Conservation (phyloP, 805 yeast species). For the Starmerella lactis-condensi region DNA sequence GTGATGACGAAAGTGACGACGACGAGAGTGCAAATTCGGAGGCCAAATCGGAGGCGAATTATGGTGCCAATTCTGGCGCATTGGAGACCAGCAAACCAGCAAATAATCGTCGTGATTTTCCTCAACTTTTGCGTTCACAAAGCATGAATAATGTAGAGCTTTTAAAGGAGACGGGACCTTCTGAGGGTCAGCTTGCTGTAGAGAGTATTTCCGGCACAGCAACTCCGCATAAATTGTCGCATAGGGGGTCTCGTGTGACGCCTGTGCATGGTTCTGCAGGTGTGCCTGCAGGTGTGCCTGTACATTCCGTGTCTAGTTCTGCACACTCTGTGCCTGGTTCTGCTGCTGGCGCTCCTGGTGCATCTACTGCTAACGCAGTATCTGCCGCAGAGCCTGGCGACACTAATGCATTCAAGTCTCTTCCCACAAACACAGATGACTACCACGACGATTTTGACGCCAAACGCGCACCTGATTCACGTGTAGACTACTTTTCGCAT, state of each 20-base stretch:
- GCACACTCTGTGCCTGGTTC: too few species aligned
- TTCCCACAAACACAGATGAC: too few species aligned
- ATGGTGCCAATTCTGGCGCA: too few species aligned
- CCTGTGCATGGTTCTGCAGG: too few species aligned
- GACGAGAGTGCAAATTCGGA: not conserved
- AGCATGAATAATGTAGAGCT: constrained; percentile 10
- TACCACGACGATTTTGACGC: constrained; percentile 21
- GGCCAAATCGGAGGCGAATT: too few species aligned
- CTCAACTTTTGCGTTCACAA: constrained; percentile 10
- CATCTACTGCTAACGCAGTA: not conserved
- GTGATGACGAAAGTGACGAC: not conserved
- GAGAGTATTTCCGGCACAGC: constrained; percentile 12
- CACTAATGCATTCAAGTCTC: not conserved
- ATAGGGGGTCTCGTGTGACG: too few species aligned
- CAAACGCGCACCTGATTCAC: constrained; percentile 62
- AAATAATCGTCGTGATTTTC: too few species aligned
- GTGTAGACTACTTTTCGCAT: constrained; percentile 88
- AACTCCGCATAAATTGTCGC: constrained; percentile 1
- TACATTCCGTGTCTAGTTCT: too few species aligned
- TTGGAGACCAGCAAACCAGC: too few species aligned
- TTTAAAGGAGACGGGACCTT: constrained; percentile 2
- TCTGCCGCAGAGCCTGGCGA: not conserved
- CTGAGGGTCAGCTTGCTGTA: constrained; percentile 12
- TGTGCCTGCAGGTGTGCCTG: too few species aligned
- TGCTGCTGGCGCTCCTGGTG: not conserved